phyloP scores from a whole-genome alignment of 805 yeast genomes.

The Saccharomycopsis fodiens region DNA sequence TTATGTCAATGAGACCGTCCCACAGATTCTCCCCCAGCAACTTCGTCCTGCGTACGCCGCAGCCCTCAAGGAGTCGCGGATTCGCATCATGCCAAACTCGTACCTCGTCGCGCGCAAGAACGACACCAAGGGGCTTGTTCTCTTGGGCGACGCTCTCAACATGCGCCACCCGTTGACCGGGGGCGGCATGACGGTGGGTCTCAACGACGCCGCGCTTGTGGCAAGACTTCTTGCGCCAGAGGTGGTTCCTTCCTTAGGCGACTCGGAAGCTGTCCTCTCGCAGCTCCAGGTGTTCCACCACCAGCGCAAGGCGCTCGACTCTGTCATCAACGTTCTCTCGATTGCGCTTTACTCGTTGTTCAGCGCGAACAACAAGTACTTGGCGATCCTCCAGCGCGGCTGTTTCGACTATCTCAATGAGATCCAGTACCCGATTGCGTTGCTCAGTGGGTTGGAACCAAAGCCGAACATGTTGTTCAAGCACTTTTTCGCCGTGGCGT shows the following conservation, averaged over 20 bases:
- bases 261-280: slow-evolving; percentile 48
- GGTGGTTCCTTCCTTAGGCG: slow-evolving; percentile 44
- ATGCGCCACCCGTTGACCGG: slow-evolving; percentile 99
- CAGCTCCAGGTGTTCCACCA: slow-evolving; percentile 62
- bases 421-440: slow-evolving; percentile 69
- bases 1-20: slow-evolving; percentile 54
- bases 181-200: slow-evolving; percentile 98
- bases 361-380: slow-evolving; percentile 69
- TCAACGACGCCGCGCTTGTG: slow-evolving; percentile 72
- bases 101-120: slow-evolving; percentile 74
- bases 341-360: slow-evolving; percentile 85
- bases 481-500: slow-evolving; percentile 88
- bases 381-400: slow-evolving; percentile 71
- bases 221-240: slow-evolving; percentile 54
- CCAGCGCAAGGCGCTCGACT: slow-evolving; percentile 69
- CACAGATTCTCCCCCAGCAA: slow-evolving; percentile 59
- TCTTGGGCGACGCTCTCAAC: slow-evolving; percentile 89
- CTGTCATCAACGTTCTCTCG: slow-evolving; percentile 84
- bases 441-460: slow-evolving; percentile 76
- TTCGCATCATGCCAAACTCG: slow-evolving; percentile 90
- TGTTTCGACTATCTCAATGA: slow-evolving; percentile 84
- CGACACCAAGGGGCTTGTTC: slow-evolving; percentile 63
- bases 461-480: slow-evolving; percentile 65
- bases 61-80: slow-evolving; percentile 52
- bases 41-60: slow-evolving; percentile 58